Base-by-base conservation (phyloP, 2,329 filamentous ascomycete species). In the Monosporascus sp. region DNA sequence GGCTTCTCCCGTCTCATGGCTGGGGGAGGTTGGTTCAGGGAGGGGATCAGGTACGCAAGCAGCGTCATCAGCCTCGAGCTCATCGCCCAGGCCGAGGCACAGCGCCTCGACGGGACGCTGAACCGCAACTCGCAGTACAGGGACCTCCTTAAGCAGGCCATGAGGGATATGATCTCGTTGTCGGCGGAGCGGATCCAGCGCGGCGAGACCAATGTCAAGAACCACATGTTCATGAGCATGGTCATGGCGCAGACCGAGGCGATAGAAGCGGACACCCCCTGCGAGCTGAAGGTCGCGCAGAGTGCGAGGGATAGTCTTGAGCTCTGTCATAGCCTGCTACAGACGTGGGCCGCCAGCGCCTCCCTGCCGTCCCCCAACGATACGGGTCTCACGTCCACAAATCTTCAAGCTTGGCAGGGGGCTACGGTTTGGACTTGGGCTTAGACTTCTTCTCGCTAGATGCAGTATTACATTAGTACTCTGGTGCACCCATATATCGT, bases 121-220 rank as follows among this genome's bases (percentile, higher is more conserved):
- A 61, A 64, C 7, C 62, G 63, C 17, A 62, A 55, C 31, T 52
- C 57, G 2, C 61, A 64, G 41, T 54, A 67, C 41, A 52, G 68
- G 7, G 66, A 68, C 5, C 48, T 66, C 0, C 62, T 76, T 1
- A 71, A 71, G 53, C 55, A 66, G 20, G 58, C 63, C 0, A 44
- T 75, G 8, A 34, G 52, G 7, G 63, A 66, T 17, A 57, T 72
- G 53, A 52, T 69, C 2, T 48, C 53, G 1, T 40, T 71, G 2
- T 61, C 68, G 2, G 57, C 56, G 24, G 63, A 68, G 43, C 62
- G 74, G 2, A 67, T 76, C 41, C 62, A 63, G 1, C 59, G 66
- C 9, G 72, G 70, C 5, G 75, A 78, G 56, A 77, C 73, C 1
- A 78, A 76, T 22, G 67, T 76, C 48, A 77, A 77, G 61, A 64